These are phyloP conservation scores for Ormosia emarginata DNA, from an alignment of 306 rosid species.

Conservation along the genomic window DNA sequence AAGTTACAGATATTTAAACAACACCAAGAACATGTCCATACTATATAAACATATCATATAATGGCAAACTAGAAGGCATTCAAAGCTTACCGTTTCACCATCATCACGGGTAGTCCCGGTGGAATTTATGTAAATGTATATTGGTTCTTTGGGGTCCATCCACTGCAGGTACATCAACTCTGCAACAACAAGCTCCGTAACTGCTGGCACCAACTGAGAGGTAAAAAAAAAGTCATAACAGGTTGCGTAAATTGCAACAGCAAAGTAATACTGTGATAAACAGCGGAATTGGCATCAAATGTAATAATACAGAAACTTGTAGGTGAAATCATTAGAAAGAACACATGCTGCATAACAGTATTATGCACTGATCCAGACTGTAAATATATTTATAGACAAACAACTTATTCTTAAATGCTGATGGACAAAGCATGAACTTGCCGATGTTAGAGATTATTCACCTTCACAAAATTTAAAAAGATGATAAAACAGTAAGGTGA, in stretches of 20 bases:
- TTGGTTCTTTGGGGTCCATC: conserved; percentile 78
- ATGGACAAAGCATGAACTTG: too few species aligned
- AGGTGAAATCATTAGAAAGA: conserved; percentile 25
- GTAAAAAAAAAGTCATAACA: background rate
- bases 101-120: conserved; percentile 95
- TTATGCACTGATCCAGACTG: too few species aligned
- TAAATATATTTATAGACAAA: too few species aligned
- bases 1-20: background rate
- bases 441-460: too few species aligned
- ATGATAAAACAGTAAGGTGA: too few species aligned
- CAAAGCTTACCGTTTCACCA: conserved; percentile 74
- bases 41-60: background rate
- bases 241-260: conserved; percentile 16
- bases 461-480: too few species aligned
- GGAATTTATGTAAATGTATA: conserved; percentile 79
- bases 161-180: conserved; percentile 90
- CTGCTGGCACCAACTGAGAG: conserved; percentile 95
- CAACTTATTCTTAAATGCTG: too few species aligned
- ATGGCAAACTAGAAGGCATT: background rate
- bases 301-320: background rate
- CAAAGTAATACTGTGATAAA: background rate
- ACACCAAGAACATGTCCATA: background rate
- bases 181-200: conserved; percentile 85
- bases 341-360: too few species aligned
- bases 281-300: background rate